phyloP scores from a whole-genome alignment of 306 rosid genomes.

The Datisca glomerata region DNA sequence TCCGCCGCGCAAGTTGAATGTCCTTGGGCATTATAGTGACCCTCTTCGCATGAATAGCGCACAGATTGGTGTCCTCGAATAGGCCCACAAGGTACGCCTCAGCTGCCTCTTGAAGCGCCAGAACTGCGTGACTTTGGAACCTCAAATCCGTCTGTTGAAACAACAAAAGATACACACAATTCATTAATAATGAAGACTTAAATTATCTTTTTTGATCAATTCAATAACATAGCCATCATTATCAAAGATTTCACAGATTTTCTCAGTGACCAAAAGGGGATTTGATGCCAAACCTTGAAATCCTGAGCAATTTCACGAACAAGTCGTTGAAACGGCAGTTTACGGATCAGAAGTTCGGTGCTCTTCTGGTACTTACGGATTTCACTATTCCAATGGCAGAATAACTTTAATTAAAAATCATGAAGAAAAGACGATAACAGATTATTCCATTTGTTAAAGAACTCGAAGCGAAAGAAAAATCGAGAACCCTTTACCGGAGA shows the following conservation, averaged over 20 bases:
- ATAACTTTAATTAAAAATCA: not conserved
- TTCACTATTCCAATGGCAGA: constrained; percentile 30
- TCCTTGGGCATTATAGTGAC: constrained; percentile 80
- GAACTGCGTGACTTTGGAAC: constrained; percentile 73
- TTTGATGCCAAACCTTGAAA: constrained; percentile 35
- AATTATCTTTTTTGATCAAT: not conserved
- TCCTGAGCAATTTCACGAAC: constrained; percentile 60
- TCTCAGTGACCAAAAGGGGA: too few relatives aligned
- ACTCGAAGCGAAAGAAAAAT: not conserved
- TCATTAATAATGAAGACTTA: not conserved
- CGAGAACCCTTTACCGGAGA: constrained; percentile 23
- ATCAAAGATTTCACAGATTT: too few relatives aligned
- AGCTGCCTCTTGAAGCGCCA: constrained; percentile 68
- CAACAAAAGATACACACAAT: not conserved
- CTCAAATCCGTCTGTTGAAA: constrained; percentile 53
- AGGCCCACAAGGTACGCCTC: constrained; percentile 64
- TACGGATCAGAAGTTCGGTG: constrained; percentile 64
- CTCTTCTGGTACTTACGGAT: constrained; percentile 74
- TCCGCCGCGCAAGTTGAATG: constrained; percentile 52
- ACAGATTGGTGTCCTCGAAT: constrained; percentile 64
- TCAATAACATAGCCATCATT: too few relatives aligned
- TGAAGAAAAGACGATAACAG: not conserved
- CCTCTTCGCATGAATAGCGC: constrained; percentile 75
- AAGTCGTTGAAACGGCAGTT: constrained; percentile 51
- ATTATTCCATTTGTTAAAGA: not conserved